These are phyloP conservation scores for Dipteronia sinensis DNA, from an alignment of 345 rosid genomes.

Conservation along the genomic window DNA sequence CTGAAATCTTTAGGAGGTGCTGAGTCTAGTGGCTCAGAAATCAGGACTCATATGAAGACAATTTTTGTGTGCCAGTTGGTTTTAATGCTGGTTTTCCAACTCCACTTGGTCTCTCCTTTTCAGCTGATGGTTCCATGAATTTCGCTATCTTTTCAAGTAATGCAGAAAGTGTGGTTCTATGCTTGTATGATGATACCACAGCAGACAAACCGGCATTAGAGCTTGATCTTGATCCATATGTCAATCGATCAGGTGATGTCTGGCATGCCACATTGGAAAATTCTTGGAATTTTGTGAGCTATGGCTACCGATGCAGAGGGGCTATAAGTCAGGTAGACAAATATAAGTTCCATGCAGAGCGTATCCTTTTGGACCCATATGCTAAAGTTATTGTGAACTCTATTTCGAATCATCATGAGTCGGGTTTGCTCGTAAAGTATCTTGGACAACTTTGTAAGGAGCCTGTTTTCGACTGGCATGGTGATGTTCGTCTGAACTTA, in stretches of 20 bases:
- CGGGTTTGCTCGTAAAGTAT: constrained; percentile 35
- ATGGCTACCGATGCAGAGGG: constrained; percentile 65
- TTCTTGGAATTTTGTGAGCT: constrained; percentile 51
- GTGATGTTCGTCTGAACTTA: constrained; percentile 61
- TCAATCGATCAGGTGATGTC: constrained; percentile 80
- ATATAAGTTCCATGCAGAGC: constrained; percentile 31
- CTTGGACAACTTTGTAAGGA: constrained; percentile 55
- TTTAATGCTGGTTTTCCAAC: constrained; percentile 61
- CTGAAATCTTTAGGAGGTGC: constrained; percentile 47
- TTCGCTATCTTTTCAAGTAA: constrained; percentile 72
- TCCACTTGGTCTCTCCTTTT: constrained; percentile 82
- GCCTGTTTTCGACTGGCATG: constrained; percentile 80
- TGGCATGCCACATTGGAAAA: constrained; percentile 80
- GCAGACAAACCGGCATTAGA: constrained; percentile 69
- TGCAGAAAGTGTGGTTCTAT: constrained; percentile 57
- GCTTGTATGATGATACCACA: constrained; percentile 62
- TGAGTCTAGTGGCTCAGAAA: constrained; percentile 39
- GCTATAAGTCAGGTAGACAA: constrained; percentile 31
- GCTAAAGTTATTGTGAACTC: constrained; percentile 50
- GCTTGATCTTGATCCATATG: constrained; percentile 89
- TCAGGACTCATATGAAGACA: constrained; percentile 58
- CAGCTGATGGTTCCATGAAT: constrained; percentile 62
- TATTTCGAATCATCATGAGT: constrained; percentile 27
- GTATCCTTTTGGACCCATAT: constrained; percentile 76
- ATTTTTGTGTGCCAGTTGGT: constrained; percentile 85